A percentile compares a stretch with the other conserved stretches of the same genome.
These are phyloP conservation scores for Leccinellum albellum DNA, from an alignment of 768 basidiomycete genomes.

Conservation along the genomic window DNA sequence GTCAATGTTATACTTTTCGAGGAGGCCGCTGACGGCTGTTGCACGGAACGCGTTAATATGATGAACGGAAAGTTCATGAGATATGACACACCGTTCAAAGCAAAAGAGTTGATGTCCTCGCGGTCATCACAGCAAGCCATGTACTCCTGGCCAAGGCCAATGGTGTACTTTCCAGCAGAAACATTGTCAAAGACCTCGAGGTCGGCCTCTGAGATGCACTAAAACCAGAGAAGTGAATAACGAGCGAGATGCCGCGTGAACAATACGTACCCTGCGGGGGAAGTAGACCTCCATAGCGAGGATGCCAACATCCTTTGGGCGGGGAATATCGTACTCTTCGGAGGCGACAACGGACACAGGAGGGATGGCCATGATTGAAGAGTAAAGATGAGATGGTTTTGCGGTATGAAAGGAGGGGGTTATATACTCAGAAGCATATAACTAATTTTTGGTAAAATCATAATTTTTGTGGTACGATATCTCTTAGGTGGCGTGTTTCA, in stretches of 20 bases:
- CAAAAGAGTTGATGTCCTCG: constrained; percentile 98
- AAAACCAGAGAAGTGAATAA: constrained; percentile 6
- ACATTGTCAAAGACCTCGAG: constrained; percentile 95
- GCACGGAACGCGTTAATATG: background rate
- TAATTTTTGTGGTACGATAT: constrained; percentile 29
- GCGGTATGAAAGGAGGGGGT: constrained; percentile 3
- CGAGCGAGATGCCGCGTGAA: constrained; percentile 5
- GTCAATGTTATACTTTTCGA: constrained; percentile 94
- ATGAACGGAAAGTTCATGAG: background rate
- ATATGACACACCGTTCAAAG: constrained; percentile 73
- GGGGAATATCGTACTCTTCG: constrained; percentile 31
- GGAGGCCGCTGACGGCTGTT: constrained; percentile 80
- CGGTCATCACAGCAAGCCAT: constrained; percentile 99
- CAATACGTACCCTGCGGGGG: constrained; percentile 71
- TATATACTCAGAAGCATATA: constrained; percentile 25
- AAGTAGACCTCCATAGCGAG: constrained; percentile 94
- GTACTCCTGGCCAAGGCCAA: constrained; percentile 94
- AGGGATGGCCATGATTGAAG: constrained; percentile 24
- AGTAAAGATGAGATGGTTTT: background rate
- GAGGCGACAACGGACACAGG: constrained; percentile 7
- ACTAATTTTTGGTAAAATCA: constrained; percentile 17
- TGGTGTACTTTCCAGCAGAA: constrained; percentile 95
- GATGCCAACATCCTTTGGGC: constrained; percentile 92
- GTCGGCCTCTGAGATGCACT: constrained; percentile 95
- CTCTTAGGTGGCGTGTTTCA: constrained; percentile 27